Conservation (phyloP, 192 early-diverging fungal genomes). For the Gigaspora rosea region DNA sequence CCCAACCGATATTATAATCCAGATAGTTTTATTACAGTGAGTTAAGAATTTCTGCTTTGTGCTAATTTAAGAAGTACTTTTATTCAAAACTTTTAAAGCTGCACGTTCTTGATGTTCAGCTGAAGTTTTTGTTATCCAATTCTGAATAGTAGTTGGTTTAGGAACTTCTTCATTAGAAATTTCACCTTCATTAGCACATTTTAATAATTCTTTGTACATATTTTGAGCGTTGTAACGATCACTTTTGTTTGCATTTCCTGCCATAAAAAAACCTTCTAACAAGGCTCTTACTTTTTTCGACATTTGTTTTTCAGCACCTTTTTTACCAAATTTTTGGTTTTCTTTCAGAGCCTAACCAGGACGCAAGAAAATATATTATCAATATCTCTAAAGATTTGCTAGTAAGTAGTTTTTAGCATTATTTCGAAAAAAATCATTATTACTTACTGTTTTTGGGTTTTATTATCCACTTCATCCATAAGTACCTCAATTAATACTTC, state of each 20-base stretch:
- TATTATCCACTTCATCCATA: too few relatives aligned
- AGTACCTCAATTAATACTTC: too few relatives aligned
- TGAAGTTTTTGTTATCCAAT: neutral
- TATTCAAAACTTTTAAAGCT: neutral
- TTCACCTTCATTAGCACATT: neutral
- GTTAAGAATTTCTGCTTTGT: too few relatives aligned
- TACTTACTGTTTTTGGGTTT: neutral
- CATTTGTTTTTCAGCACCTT: neutral
- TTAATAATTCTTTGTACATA: neutral
- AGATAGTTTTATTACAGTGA: too few relatives aligned
- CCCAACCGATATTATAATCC: too few relatives aligned
- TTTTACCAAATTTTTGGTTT: neutral
- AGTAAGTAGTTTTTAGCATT: neutral
- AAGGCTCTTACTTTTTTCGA: neutral
- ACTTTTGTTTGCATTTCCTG: neutral
- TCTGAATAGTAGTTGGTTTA: neutral
- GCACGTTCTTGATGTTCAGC: neutral
- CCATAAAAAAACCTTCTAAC: slow-evolving; percentile 3
- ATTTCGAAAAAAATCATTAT: neutral
- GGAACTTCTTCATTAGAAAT: neutral
- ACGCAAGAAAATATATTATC: neutral
- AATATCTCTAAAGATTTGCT: neutral
- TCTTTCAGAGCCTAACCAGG: neutral
- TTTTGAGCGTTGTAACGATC: neutral
- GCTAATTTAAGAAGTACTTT: neutral